Evolutionary conservation across 805 yeast species (phyloP).

Genomic region (Yarrowia sp.): DNA sequence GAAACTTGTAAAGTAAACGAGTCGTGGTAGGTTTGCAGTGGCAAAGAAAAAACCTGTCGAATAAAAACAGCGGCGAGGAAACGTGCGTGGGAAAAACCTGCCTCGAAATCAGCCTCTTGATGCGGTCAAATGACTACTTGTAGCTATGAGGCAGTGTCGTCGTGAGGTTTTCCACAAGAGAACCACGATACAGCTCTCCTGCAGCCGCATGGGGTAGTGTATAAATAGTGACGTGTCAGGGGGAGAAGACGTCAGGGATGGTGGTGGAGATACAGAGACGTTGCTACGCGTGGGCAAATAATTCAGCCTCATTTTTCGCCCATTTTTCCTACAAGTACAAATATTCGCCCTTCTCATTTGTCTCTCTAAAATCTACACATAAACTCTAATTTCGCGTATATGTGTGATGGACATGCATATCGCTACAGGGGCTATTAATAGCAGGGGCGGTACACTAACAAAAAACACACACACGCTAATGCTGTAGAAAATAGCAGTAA

Average conservation of each 20-base stretch:
- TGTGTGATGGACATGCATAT: not conserved
- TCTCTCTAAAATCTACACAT: too few species aligned
- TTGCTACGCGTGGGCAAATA: too few species aligned
- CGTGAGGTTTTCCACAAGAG: conserved; percentile 13
- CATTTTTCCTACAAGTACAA: too few species aligned
- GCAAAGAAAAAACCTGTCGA: not conserved
- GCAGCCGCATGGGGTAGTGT: conserved; percentile 28
- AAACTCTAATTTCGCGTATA: conserved; percentile 13
- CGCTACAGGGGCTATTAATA: conserved; percentile 16
- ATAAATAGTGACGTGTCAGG: conserved; percentile 27
- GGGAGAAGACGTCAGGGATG: too few species aligned
- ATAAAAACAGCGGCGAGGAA: too few species aligned
- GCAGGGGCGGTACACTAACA: conserved; percentile 21
- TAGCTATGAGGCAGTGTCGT: conserved; percentile 37
- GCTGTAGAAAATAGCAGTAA: not conserved
- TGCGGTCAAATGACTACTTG: conserved; percentile 19
- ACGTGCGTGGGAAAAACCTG: too few species aligned
- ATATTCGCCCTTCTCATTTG: too few species aligned
- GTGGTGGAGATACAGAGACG: too few species aligned
- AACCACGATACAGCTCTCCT: conserved; percentile 11
- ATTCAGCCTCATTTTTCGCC: too few species aligned
- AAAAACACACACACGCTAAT: too few species aligned
- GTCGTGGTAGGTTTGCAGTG: too few species aligned
- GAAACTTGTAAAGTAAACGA: too few species aligned
- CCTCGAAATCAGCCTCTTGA: not conserved